These are phyloP conservation scores for Ogataea glucozyma DNA, from an alignment of 805 yeast genomes.

Conservation along the genomic window DNA sequence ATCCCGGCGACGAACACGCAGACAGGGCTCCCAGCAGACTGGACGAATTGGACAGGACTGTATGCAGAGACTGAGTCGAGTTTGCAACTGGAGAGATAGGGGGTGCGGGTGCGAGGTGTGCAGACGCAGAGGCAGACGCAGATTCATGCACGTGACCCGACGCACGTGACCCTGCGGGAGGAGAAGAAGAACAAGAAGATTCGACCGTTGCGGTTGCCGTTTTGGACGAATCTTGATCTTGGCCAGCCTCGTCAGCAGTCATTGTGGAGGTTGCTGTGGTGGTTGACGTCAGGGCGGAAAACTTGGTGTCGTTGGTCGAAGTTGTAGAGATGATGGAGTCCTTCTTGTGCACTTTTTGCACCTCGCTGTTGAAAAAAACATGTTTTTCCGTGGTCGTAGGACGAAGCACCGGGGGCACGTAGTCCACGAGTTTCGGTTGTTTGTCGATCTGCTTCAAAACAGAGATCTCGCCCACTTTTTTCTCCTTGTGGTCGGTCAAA, in stretches of 20 bases:
- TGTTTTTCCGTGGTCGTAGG: constrained; percentile 34
- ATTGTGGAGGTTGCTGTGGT: constrained; percentile 9
- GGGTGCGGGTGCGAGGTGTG: too few relatives aligned
- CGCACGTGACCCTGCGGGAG: constrained; percentile 1
- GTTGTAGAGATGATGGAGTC: constrained; percentile 12
- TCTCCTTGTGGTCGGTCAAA: constrained; percentile 13
- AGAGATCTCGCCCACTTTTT: constrained; percentile 7
- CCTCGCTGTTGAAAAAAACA: constrained; percentile 1
- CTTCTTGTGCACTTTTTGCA: constrained; percentile 4
- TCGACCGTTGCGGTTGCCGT: too few relatives aligned
- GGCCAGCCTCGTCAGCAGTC: not conserved
- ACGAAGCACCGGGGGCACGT: constrained; percentile 54
- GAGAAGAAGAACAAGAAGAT: too few relatives aligned
- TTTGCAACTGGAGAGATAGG: not conserved
- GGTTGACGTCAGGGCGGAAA: not conserved
- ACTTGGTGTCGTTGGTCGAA: constrained; percentile 12
- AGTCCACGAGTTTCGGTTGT: constrained; percentile 46
- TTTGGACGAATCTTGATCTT: too few relatives aligned
- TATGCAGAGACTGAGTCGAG: constrained; percentile 9
- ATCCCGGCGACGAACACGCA: constrained; percentile 1
- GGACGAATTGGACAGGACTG: constrained; percentile 20
- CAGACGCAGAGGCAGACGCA: too few relatives aligned
- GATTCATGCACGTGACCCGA: not conserved
- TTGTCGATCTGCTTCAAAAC: constrained; percentile 45
- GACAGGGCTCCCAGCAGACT: constrained; percentile 5